These are phyloP conservation scores for Penicillium tannophilum DNA, from an alignment of 495 filamentous ascomycete genomes.

Conservation along the genomic window DNA sequence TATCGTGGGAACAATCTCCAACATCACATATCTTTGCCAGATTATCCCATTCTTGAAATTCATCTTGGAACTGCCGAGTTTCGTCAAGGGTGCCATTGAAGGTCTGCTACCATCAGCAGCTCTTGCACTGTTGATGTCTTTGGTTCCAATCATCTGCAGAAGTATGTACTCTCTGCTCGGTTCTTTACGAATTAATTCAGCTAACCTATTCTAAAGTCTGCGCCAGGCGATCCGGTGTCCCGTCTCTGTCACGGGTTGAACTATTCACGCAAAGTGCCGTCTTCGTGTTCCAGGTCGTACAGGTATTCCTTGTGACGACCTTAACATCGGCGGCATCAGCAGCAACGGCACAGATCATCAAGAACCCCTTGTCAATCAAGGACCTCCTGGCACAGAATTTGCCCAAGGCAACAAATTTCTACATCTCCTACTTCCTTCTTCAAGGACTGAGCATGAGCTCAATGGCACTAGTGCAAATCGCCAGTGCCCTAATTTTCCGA, in stretches of 20 bases:
- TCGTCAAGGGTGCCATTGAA: slow-evolving; percentile 75
- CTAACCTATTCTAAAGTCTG: slow-evolving; percentile 51
- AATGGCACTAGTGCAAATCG: slow-evolving; percentile 69
- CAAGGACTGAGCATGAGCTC: slow-evolving; percentile 79
- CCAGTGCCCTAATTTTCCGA: slow-evolving; percentile 71
- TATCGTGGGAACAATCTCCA: slow-evolving; percentile 78
- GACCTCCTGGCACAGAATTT: slow-evolving; percentile 70
- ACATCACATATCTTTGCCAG: slow-evolving; percentile 67
- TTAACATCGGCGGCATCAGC: slow-evolving; percentile 73
- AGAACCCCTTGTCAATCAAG: slow-evolving; percentile 63
- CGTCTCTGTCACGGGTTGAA: slow-evolving; percentile 75
- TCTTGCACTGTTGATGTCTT: slow-evolving; percentile 79
- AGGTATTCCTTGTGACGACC: slow-evolving; percentile 86
- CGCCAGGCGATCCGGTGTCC: slow-evolving; percentile 74
- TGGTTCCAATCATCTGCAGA: slow-evolving; percentile 83
- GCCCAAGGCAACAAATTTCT: slow-evolving; percentile 84
- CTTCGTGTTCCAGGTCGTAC: slow-evolving; percentile 89
- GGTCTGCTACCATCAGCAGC: slow-evolving; percentile 77
- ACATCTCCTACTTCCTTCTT: slow-evolving; percentile 88
- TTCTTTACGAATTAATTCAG: not conserved
- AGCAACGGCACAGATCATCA: slow-evolving; percentile 60
- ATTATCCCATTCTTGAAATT: slow-evolving; percentile 66
- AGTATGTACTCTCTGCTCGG: slow-evolving; percentile 45
- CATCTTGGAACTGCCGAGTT: slow-evolving; percentile 66
- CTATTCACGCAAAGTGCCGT: slow-evolving; percentile 85